Conservation (phyloP, 495 filamentous ascomycete genomes). For the Daldinia decipiens region DNA sequence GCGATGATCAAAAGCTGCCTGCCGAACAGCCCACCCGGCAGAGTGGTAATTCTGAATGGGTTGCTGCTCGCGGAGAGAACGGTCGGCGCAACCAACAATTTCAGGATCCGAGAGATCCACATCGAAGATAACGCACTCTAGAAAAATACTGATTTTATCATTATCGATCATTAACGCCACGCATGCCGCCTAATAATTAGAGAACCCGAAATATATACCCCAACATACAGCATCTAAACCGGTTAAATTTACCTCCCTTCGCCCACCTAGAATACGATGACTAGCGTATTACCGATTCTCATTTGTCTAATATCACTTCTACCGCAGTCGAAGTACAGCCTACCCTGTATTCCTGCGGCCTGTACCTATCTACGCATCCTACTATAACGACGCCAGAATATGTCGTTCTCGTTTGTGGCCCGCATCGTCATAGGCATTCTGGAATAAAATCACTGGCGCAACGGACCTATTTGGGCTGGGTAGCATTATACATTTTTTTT, state of each 20-base stretch:
- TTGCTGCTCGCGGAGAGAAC: conserved; percentile 67
- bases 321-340: conserved; percentile 14
- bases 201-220: conserved; percentile 41
- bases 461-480: conserved; percentile 29
- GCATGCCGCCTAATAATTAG: conserved; percentile 32
- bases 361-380: conserved; percentile 42
- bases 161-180: conserved; percentile 11
- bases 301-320: conserved; percentile 41
- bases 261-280: conserved; percentile 17
- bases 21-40: conserved; percentile 66
- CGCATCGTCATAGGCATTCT: conserved; percentile 18
- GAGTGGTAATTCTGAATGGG: conserved; percentile 72
- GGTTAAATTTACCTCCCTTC: conserved; percentile 2
- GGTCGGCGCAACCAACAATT: conserved; percentile 54
- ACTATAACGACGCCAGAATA: conserved; percentile 19
- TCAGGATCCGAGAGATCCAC: conserved; percentile 50
- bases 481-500: conserved; percentile 44
- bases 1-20: conserved; percentile 61
- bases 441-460: conserved; percentile 45
- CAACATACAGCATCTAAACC: conserved; percentile 36
- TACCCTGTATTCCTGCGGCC: not conserved
- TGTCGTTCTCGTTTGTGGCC: conserved; percentile 44
- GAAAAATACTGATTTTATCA: not conserved
- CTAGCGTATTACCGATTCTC: conserved; percentile 38
- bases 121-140: conserved; percentile 19